Percentiles rank a stretch among this genome's conserved stretches.
These are phyloP conservation scores for Dimargaris xerosporica DNA, from an alignment of 192 early-diverging fungal genomes.

Conservation along the genomic window DNA sequence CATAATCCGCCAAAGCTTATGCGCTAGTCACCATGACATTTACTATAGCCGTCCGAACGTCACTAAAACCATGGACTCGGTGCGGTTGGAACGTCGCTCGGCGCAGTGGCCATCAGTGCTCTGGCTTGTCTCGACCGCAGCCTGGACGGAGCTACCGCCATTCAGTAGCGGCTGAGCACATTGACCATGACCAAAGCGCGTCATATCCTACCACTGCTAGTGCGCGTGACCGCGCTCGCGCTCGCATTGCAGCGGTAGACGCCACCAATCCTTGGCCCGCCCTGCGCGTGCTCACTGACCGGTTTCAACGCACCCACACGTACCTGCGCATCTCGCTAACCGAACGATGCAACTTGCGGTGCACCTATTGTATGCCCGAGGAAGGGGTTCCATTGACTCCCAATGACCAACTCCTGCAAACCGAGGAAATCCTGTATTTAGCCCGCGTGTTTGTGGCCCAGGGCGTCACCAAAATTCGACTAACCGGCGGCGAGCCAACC, in stretches of 20 bases:
- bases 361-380: slow-evolving; percentile 95
- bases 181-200: too few species aligned
- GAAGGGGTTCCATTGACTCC: slow-evolving; percentile 67
- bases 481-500: slow-evolving; percentile 95
- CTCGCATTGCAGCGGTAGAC: slow-evolving; percentile 1
- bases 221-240: not conserved
- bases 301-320: slow-evolving; percentile 74
- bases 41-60: too few species aligned
- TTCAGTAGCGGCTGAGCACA: too few species aligned
- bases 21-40: too few species aligned
- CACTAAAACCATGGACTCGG: too few species aligned
- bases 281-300: slow-evolving; percentile 34
- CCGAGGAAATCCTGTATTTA: slow-evolving; percentile 65
- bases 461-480: slow-evolving; percentile 83
- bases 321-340: slow-evolving; percentile 91
- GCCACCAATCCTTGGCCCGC: not conserved
- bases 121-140: too few species aligned
- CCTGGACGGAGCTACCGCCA: too few species aligned
- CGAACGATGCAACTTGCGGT: slow-evolving; percentile 90
- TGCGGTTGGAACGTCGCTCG: too few species aligned
- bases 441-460: slow-evolving; percentile 72
- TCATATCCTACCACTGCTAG: too few species aligned
- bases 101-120: too few species aligned
- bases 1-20: too few species aligned
- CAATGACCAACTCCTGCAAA: slow-evolving; percentile 49